Evolutionary conservation across 352 stramenopile species (phyloP).

Genomic region (Phytophthora quininea): DNA sequence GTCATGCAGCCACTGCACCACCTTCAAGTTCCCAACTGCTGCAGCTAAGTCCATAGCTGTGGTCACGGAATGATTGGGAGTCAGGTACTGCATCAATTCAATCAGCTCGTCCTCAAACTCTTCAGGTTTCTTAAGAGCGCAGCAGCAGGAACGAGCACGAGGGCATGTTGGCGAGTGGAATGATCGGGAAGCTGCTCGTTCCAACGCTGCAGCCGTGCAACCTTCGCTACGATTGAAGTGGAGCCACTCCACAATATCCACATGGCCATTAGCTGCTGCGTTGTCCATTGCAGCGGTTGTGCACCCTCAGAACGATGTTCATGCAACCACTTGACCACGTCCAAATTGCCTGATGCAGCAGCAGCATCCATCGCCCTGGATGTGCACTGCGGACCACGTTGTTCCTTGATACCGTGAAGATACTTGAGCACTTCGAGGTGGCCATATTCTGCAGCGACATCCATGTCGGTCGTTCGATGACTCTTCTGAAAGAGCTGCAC

Average conservation of each 20-base stretch:
- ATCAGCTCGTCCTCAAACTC: neutral
- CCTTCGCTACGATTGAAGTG: constrained; percentile 11
- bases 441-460: constrained; percentile 8
- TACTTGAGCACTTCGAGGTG: constrained; percentile 14
- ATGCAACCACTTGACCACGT: constrained; percentile 4
- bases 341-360: neutral
- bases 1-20: constrained; percentile 5
- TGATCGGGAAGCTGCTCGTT: constrained; percentile 3
- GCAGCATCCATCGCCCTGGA: neutral
- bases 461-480: neutral
- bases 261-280: neutral
- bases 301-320: constrained; percentile 1
- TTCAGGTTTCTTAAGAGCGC: neutral
- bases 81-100: neutral
- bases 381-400: neutral
- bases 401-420: constrained; percentile 1
- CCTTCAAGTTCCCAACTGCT: constrained; percentile 4
- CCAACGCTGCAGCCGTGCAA: constrained; percentile 7
- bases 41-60: constrained; percentile 7
- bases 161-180: neutral
- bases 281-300: constrained; percentile 2
- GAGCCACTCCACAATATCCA: constrained; percentile 3
- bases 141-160: neutral
- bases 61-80: neutral
- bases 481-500: neutral